Base-by-base conservation (phyloP, 2,329 filamentous ascomycete species). In the Penicillium sp. region DNA sequence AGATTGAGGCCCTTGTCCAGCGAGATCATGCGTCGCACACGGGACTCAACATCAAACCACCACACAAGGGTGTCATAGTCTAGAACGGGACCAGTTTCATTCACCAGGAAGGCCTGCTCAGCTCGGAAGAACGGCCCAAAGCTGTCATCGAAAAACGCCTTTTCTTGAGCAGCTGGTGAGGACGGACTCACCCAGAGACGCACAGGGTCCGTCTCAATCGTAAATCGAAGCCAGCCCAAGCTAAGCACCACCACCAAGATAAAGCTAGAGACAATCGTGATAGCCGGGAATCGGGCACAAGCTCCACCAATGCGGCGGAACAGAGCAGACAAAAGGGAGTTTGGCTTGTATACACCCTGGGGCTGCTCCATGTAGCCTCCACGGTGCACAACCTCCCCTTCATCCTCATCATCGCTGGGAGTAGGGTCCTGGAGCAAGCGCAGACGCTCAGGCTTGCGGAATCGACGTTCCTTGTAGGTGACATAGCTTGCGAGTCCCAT, bases 41-140 rank as follows among this genome's bases (percentile, higher is more conserved):
- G 88, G 68, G 88, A 86, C 75, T 99, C 95, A 1, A 98, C 89
- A 64, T 89, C 91, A 73, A 95, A 91, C 95, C 94, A 98, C 95
- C 95, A 99, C 28, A 85, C 82, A 10, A 99, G 82, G 0, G 91
- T 97, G 9, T 97, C 92, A 68, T 96, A 95, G 76, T 87, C 93
- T 60, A 99, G 80, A 1, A 98, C 92, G 0, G 92, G 91, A 0
- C 90, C 88, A 2, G 88, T 84, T 0, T 86, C 93, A 66, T 98
- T 99, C 64, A 98, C 92, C 15, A 99, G 78, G 76, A 99, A 99
- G 0, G 89, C 87, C 78, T 99, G 95, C 76, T 99, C 91, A 0
- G 93, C 91, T 44, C 95, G 91, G 79, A 95, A 99, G 73, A 99
- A 99, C 0, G 94, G 93, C 0, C 95, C 96, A 75, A 99, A 99